Evolutionary conservation across 805 yeast genomes (phyloP).

Genomic region (Pichia membranifaciens): DNA sequence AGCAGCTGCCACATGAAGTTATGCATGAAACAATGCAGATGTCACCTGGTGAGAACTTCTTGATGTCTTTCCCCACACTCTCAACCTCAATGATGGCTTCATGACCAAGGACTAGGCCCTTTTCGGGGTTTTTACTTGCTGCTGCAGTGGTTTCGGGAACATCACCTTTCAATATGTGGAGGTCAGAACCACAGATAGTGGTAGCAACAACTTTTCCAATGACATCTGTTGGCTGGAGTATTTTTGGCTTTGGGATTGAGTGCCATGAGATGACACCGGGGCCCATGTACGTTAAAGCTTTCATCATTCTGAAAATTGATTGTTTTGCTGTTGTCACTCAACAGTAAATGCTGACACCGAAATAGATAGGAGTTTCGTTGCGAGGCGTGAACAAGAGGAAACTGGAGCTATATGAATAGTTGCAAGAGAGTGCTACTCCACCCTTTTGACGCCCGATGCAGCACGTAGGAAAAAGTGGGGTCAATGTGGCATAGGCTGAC

Average conservation of each 20-base stretch:
- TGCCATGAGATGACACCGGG: slow-evolving; percentile 36
- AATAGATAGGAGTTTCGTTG: too few relatives aligned
- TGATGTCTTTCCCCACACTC: slow-evolving; percentile 44
- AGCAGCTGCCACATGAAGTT: slow-evolving; percentile 55
- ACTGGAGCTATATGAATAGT: too few relatives aligned
- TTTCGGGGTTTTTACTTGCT: slow-evolving; percentile 18
- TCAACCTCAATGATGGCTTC: slow-evolving; percentile 54
- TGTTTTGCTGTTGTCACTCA: too few relatives aligned
- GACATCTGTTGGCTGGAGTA: slow-evolving; percentile 47
- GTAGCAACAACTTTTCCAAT: slow-evolving; percentile 50
- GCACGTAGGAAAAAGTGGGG: too few relatives aligned
- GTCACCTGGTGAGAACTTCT: slow-evolving; percentile 48
- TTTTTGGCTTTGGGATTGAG: slow-evolving; percentile 37
- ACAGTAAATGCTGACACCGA: too few relatives aligned
- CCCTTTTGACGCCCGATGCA: too few relatives aligned
- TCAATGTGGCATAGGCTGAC: too few relatives aligned
- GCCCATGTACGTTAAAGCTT: slow-evolving; percentile 43
- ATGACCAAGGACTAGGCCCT: slow-evolving; percentile 46
- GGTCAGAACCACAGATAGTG: slow-evolving; percentile 62
- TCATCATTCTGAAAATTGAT: slow-evolving; percentile 31
- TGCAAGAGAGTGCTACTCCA: too few relatives aligned
- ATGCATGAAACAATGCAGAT: slow-evolving; percentile 60
- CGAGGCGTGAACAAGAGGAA: too few relatives aligned
- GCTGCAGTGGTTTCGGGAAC: slow-evolving; percentile 46
- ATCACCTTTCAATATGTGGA: slow-evolving; percentile 57